These are phyloP conservation scores for Alloascoidea africana DNA, from an alignment of 805 yeast genomes.

Conservation along the genomic window DNA sequence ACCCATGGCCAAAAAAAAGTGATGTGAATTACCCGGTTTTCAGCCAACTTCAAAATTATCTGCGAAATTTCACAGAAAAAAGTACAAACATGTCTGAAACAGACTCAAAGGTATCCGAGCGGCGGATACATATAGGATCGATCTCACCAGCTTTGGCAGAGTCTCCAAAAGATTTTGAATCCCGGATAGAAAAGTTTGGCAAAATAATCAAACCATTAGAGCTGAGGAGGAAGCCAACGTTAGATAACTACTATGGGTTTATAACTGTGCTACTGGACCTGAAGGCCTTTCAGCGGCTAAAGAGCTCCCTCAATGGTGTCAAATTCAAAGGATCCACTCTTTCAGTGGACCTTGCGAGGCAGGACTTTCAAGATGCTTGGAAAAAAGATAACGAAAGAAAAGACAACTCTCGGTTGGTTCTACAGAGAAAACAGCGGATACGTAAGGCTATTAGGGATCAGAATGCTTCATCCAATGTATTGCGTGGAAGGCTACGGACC, in stretches of 20 bases:
- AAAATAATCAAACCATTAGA: conserved; percentile 29
- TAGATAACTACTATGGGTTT: conserved; percentile 48
- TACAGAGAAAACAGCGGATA: conserved; percentile 17
- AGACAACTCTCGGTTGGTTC: conserved; percentile 15
- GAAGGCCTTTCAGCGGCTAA: conserved; percentile 31
- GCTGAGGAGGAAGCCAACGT: conserved; percentile 36
- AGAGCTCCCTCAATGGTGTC: conserved; percentile 49
- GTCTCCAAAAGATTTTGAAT: conserved; percentile 28
- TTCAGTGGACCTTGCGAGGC: conserved; percentile 46
- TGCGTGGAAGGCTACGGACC: conserved; percentile 36
- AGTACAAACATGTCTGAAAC: too few relatives aligned
- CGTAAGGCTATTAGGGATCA: too few relatives aligned
- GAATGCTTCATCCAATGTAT: conserved; percentile 13
- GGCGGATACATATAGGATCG: conserved; percentile 51
- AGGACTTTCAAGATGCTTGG: conserved; percentile 32
- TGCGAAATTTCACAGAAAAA: too few relatives aligned
- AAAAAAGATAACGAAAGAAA: conserved; percentile 27
- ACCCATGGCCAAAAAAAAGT: too few relatives aligned
- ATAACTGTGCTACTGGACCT: conserved; percentile 39
- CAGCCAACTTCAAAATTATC: too few relatives aligned
- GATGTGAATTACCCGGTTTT: too few relatives aligned
- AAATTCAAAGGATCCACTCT: conserved; percentile 62
- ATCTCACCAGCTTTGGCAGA: conserved; percentile 38
- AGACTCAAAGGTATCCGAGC: too few relatives aligned
- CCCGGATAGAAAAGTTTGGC: conserved; percentile 54